Base-by-base conservation (phyloP, 805 yeast genomes). In the Scheffersomyces coipomensis region DNA sequence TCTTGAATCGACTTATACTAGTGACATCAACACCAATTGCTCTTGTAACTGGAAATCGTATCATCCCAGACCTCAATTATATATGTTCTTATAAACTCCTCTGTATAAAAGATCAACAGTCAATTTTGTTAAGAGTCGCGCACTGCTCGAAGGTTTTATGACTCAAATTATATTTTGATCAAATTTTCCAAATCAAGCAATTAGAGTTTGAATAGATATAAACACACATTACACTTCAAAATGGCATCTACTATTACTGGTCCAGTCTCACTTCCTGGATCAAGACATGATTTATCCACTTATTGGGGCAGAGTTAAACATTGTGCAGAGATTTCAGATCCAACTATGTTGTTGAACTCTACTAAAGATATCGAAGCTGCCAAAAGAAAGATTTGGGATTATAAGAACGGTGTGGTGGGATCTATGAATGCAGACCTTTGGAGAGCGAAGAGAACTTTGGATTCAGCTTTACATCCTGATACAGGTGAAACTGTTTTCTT, bases 301-400 rank as follows among this genome's bases (percentile, higher is more conserved):
- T 93, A 93, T 63, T 77, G 85, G 84, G 99, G 99, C 12, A 79
- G 99, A 53, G 97, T 93, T 34, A 80, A 81, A 59, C 99, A 95
- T 61, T 88, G 96, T 64, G 87, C 95, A 12, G 95, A 85, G 42
- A 85, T 93, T 38, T 82, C 96, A 1, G 97, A 90, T 57, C 99
- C 99, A 22, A 58, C 86, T 21, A 90, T 87, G 90, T 71, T 93
- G 34, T 68, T 93, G 37, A 87, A 84, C 51, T 79, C 91, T 1
- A 53, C 79, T 7, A 58, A 60, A 2, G 87, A 85, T 45, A 74
- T 93, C 27, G 76, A 73, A 33, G 51, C 62, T 11, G 86, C 98
- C 23, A 85, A 80, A 52, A 51, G 75, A 26, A 58, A 83, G 41
- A 72, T 93, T 30, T 76, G 85, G 62, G 82, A 80, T 43, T 91